Conservation (phyloP, 1,139 yeast species). For the Kodamaea arcana region DNA sequence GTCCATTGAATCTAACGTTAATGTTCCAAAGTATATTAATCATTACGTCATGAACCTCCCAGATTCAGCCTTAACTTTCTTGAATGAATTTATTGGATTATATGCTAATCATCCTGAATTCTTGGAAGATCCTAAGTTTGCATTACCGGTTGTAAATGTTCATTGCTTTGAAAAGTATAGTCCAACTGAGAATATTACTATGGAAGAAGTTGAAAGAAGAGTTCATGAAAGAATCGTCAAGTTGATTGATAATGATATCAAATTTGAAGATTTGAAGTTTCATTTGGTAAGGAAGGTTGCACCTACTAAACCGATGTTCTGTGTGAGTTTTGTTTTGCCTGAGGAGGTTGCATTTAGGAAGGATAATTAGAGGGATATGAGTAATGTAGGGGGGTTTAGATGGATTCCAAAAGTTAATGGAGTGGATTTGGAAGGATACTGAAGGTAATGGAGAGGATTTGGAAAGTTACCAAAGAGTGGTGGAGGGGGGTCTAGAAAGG, state of each 20-base stretch:
- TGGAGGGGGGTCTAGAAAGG: too few species aligned
- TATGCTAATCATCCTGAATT: conserved; percentile 41
- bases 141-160: conserved; percentile 74
- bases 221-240: conserved; percentile 57
- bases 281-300: conserved; percentile 92
- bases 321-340: conserved; percentile 79
- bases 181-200: conserved; percentile 64
- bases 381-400: too few species aligned
- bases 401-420: too few species aligned
- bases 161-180: conserved; percentile 91
- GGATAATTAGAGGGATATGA: too few species aligned
- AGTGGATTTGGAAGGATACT: too few species aligned
- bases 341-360: conserved; percentile 63
- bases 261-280: conserved; percentile 48
- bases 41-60: conserved; percentile 96
- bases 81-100: conserved; percentile 71
- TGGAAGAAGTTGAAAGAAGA: conserved; percentile 59
- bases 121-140: conserved; percentile 40
- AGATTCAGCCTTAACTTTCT: conserved; percentile 83
- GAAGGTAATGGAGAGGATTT: too few species aligned
- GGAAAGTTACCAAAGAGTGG: too few species aligned
- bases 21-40: conserved; percentile 56
- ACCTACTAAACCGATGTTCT: conserved; percentile 95
- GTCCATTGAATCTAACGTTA: background rate
- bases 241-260: conserved; percentile 47